Percentiles rank a stretch among this genome's conserved stretches.
Evolutionary conservation across 2,329 filamentous ascomycete genomes (phyloP).

Genomic region (Colletotrichum eleusines): DNA sequence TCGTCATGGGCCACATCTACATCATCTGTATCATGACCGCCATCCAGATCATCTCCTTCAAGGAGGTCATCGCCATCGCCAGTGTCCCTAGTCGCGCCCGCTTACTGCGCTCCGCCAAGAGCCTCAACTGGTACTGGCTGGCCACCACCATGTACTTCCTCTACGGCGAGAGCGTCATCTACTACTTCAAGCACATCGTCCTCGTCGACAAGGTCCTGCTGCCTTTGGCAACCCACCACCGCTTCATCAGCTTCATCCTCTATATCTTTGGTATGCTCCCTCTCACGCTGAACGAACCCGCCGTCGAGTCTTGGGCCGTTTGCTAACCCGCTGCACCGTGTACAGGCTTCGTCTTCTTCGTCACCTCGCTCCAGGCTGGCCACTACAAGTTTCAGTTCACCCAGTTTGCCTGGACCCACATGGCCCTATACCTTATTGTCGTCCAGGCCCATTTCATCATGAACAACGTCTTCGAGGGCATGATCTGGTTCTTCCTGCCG

Average conservation of each 20-base stretch:
- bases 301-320: no score
- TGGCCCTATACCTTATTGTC: slow-evolving; percentile 97
- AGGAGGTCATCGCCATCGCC: slow-evolving; percentile 98
- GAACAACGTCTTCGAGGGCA: slow-evolving; percentile 99
- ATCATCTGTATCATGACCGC: slow-evolving; percentile 93
- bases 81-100: slow-evolving; percentile 93
- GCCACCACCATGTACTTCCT: slow-evolving; percentile 99
- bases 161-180: slow-evolving; percentile 98
- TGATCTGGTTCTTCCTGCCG: slow-evolving; percentile 99
- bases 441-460: slow-evolving; percentile 99
- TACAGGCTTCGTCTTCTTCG: slow-evolving; percentile 96
- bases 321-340: slow-evolving; percentile 47
- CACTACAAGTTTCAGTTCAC: slow-evolving; percentile 99
- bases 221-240: slow-evolving; percentile 94
- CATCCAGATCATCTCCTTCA: slow-evolving; percentile 97
- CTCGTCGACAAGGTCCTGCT: slow-evolving; percentile 93
- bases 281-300: neutral
- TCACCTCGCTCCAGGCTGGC: slow-evolving; percentile 91
- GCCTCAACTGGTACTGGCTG: slow-evolving; percentile 98
- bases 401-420: slow-evolving; percentile 99
- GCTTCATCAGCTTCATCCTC: slow-evolving; percentile 98
- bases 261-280: slow-evolving; percentile 87
- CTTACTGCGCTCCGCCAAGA: slow-evolving; percentile 93
- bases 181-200: slow-evolving; percentile 99
- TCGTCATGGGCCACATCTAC: slow-evolving; percentile 98